Evolutionary conservation across 495 filamentous ascomycete species (phyloP).

Genomic region (Daldinia childiae): DNA sequence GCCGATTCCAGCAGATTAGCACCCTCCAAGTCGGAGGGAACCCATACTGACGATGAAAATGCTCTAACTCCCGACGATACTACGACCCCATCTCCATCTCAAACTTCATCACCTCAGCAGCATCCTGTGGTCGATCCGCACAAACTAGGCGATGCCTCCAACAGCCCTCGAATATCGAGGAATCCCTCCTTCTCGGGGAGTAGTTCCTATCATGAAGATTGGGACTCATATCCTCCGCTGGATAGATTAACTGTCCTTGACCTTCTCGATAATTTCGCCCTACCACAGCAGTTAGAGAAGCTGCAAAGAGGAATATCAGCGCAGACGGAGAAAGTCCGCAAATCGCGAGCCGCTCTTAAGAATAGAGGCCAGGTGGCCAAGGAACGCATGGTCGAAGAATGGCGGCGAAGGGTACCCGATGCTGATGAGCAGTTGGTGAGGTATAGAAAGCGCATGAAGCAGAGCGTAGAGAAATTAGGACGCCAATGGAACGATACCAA

Average conservation of each 20-base stretch:
- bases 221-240: constrained; percentile 85
- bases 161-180: constrained; percentile 69
- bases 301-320: constrained; percentile 78
- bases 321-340: constrained; percentile 86
- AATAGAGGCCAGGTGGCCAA: constrained; percentile 57
- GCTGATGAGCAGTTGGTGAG: constrained; percentile 92
- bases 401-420: constrained; percentile 80
- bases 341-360: constrained; percentile 78
- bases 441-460: constrained; percentile 86
- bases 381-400: constrained; percentile 86
- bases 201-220: constrained; percentile 86
- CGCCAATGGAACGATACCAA: constrained; percentile 88
- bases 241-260: constrained; percentile 93
- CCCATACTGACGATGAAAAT: constrained; percentile 56
- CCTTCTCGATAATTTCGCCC: constrained; percentile 89
- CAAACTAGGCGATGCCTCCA: constrained; percentile 54
- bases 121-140: constrained; percentile 54
- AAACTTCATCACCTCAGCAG: constrained; percentile 53
- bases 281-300: constrained; percentile 88
- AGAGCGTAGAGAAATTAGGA: constrained; percentile 85
- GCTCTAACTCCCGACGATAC: constrained; percentile 55
- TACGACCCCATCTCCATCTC: constrained; percentile 52
- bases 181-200: constrained; percentile 79
- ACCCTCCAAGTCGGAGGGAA: constrained; percentile 51
- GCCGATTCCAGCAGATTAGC: constrained; percentile 52